Conservation (phyloP, 108 stramenopile species). For the Cyclotella baltica region DNA sequence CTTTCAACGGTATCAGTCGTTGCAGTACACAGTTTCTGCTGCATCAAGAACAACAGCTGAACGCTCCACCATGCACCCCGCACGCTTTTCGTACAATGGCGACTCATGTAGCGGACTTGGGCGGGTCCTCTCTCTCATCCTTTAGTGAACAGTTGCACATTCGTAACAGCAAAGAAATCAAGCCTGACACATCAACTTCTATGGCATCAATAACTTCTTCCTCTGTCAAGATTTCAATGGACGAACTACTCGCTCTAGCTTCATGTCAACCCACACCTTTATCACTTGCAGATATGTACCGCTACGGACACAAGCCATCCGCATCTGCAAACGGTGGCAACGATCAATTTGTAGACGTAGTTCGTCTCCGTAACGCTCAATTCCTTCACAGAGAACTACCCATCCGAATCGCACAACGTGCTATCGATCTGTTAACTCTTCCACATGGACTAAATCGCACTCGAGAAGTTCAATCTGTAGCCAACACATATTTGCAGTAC, state of each 20-base stretch:
- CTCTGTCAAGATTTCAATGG: slow-evolving; percentile 55
- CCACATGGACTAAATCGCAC: slow-evolving; percentile 81
- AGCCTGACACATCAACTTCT: background rate
- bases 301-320: slow-evolving; percentile 68
- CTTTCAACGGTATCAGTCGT: slow-evolving; percentile 1
- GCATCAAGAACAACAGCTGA: background rate
- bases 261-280: slow-evolving; percentile 82
- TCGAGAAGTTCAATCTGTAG: slow-evolving; percentile 70
- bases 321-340: slow-evolving; percentile 13
- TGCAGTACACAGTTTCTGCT: background rate
- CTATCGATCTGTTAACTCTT: slow-evolving; percentile 83
- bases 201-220: background rate
- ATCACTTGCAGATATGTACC: slow-evolving; percentile 85
- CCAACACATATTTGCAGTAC: slow-evolving; percentile 75
- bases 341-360: slow-evolving; percentile 37
- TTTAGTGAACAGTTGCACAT: background rate
- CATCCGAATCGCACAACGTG: slow-evolving; percentile 92
- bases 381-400: slow-evolving; percentile 92
- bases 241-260: slow-evolving; percentile 74
- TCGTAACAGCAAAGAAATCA: background rate
- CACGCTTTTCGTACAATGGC: background rate
- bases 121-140: background rate
- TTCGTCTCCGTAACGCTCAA: slow-evolving; percentile 87
- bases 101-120: background rate
- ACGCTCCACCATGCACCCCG: background rate